Evolutionary conservation across 2,329 filamentous ascomycete genomes (phyloP), one percentile per base, ranked within the genome.

Genomic region (Passalora sequoiae): DNA sequence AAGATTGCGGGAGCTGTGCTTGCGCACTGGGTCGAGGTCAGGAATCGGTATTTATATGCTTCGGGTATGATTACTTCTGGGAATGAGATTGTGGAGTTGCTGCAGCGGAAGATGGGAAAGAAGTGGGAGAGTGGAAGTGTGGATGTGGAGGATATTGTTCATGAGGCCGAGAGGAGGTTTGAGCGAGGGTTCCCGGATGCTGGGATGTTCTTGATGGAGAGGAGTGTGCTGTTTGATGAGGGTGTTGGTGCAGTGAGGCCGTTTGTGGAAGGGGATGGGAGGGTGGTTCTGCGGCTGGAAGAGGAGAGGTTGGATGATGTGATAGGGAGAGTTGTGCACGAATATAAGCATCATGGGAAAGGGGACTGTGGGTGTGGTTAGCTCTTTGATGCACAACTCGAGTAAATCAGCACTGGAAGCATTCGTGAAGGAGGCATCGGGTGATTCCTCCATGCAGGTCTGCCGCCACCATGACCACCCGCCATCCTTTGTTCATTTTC

Each of bases 201-300:
- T 9, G 63, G 60, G 3, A 64, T 67, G 59, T 62, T 65, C 30
- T 44, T 69, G 31, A 55, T 68, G 41, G 63, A 68, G 43, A 53
- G 64, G 38, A 65, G 60, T 40, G 51, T 68, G 2, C 41, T 69
- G 20, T 66, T 63, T 43, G 65, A 68, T 40, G 51, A 59, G 38
- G 25, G 21, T 3, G n/a, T 59, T 15, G 47, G 30, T 19, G 49
- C 65, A 30, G 46, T 38, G 49, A 46, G 15, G 44, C 58, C 53
- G 1, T 68, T 68, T 38, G 21, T 44, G 3, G 37, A 50, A 32
- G 17, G 47, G 15, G 51, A 60, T 38, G 52, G 40, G 16, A 55
- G 51, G 43, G 21, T 9, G 9, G 33, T 19, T 41, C 40, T 58
- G 4, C 48, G 51, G 1, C 30, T 60, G 20, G 36, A 50, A 22